Percentiles rank a stretch among this genome's conserved stretches.
Evolutionary conservation across 805 yeast genomes (phyloP).

Genomic region (Cyberlindnera americana): DNA sequence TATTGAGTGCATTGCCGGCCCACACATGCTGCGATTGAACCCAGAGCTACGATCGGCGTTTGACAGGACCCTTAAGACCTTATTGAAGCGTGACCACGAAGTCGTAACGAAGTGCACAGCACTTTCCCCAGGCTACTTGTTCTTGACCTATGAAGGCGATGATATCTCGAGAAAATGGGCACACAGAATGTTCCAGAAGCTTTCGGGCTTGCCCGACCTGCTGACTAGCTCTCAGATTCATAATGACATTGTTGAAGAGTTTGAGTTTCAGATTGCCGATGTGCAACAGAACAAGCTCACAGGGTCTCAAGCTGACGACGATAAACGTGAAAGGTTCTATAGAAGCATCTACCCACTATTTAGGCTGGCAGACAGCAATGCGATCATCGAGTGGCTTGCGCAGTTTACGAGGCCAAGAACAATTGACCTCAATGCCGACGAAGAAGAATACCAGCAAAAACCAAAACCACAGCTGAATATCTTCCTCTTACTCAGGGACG

Average conservation of each 20-base stretch:
- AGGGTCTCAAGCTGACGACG: conserved; percentile 35
- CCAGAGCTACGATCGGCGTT: conserved; percentile 35
- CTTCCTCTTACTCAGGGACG: conserved; percentile 42
- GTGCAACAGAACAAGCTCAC: conserved; percentile 35
- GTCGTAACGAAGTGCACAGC: conserved; percentile 24
- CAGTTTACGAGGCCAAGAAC: conserved; percentile 27
- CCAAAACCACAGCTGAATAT: conserved; percentile 31
- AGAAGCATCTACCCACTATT: conserved; percentile 35
- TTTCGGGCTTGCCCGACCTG: conserved; percentile 11
- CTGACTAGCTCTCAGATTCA: conserved; percentile 27
- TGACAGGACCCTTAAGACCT: conserved; percentile 32
- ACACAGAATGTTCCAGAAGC: conserved; percentile 27
- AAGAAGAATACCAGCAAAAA: too few relatives aligned
- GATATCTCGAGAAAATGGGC: conserved; percentile 48
- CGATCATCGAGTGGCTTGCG: conserved; percentile 30
- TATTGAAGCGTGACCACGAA: conserved; percentile 29
- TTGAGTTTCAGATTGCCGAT: conserved; percentile 38
- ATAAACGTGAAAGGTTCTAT: conserved; percentile 47
- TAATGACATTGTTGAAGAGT: conserved; percentile 51
- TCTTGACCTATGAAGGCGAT: conserved; percentile 52
- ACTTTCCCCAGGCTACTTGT: conserved; percentile 49
- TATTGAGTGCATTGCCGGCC: conserved; percentile 50
- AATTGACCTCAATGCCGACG: conserved; percentile 24
- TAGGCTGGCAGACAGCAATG: conserved; percentile 32
- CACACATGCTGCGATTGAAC: conserved; percentile 43